Conservation (phyloP, 164 flowering plant genomes). For the Tinospora cordifolia region DNA sequence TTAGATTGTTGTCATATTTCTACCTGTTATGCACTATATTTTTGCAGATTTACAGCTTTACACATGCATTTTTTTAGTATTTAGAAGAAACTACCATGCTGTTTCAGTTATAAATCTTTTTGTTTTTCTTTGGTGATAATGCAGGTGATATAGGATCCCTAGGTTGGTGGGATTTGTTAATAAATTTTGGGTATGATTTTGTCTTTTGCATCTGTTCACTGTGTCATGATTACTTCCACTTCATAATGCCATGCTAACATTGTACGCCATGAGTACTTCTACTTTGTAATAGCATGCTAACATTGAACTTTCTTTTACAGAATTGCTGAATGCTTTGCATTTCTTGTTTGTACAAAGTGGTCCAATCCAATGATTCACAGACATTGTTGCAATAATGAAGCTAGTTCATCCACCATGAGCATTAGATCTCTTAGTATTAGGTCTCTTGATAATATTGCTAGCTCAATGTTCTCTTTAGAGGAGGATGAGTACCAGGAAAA, state of each 20-base stretch:
- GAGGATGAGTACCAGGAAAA: slow-evolving; percentile 45
- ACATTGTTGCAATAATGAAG: slow-evolving; percentile 33
- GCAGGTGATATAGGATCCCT: slow-evolving; percentile 81
- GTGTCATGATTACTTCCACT: not conserved
- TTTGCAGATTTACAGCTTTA: not conserved
- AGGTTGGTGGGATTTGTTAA: slow-evolving; percentile 95
- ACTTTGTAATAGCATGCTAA: not conserved
- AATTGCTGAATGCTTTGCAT: slow-evolving; percentile 90
- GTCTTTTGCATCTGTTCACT: slow-evolving; percentile 21
- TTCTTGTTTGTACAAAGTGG: slow-evolving; percentile 94
- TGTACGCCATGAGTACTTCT: not conserved
- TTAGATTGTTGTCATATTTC: not conserved
- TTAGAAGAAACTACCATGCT: not conserved
- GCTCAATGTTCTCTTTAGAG: slow-evolving; percentile 50
- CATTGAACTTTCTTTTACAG: slow-evolving; percentile 28
- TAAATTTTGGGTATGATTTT: slow-evolving; percentile 69
- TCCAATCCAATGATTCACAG: slow-evolving; percentile 79
- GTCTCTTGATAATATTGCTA: slow-evolving; percentile 70
- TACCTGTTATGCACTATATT: not conserved
- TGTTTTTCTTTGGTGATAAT: slow-evolving; percentile 9
- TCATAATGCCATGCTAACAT: not conserved
- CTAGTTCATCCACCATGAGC: slow-evolving; percentile 43
- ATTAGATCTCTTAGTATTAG: slow-evolving; percentile 49
- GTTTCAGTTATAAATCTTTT: not conserved
- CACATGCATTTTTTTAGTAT: not conserved